A percentile compares a stretch with the other conserved stretches of the same genome.
phyloP scores from a whole-genome alignment of 164 flowering plant species.

The Nelumbo lutea region DNA sequence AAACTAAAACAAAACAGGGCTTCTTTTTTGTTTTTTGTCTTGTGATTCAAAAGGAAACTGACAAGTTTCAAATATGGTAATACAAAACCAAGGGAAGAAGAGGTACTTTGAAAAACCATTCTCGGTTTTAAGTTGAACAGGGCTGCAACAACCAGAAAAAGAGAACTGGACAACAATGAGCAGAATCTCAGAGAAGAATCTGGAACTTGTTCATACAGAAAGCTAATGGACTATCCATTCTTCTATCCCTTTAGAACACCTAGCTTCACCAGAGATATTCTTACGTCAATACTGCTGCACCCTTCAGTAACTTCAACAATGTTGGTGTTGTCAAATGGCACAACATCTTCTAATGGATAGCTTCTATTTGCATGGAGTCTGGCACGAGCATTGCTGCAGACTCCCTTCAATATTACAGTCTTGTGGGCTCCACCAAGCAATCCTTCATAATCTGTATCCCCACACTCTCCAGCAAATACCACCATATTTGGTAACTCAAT shows the following conservation, averaged over 20 bases:
- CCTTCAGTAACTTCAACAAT: constrained; percentile 45
- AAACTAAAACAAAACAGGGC: too few relatives aligned
- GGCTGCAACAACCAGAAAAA: too few relatives aligned
- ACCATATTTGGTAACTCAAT: constrained; percentile 71
- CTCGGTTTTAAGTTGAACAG: too few relatives aligned
- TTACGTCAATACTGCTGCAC: constrained; percentile 33
- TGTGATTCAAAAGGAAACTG: too few relatives aligned
- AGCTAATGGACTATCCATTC: not conserved
- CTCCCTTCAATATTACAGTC: constrained; percentile 65
- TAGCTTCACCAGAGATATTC: constrained; percentile 39
- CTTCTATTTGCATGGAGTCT: constrained; percentile 54
- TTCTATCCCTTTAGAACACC: constrained; percentile 37
- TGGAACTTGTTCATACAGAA: not conserved
- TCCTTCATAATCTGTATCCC: constrained; percentile 91
- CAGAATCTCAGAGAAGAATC: not conserved
- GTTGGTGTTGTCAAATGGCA: constrained; percentile 65
- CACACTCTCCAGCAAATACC: constrained; percentile 81
- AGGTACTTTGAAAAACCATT: too few relatives aligned
- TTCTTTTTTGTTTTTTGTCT: too few relatives aligned
- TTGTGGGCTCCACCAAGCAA: constrained; percentile 86
- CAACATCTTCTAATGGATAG: constrained; percentile 82
- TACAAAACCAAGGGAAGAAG: too few relatives aligned
- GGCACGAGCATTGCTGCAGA: constrained; percentile 38
- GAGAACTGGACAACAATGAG: too few relatives aligned
- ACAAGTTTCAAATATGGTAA: too few relatives aligned